Percentiles rank a stretch among this genome's conserved stretches.
Evolutionary conservation across 192 early-diverging fungal species (phyloP).

Genomic region (Coemansia sp.): DNA sequence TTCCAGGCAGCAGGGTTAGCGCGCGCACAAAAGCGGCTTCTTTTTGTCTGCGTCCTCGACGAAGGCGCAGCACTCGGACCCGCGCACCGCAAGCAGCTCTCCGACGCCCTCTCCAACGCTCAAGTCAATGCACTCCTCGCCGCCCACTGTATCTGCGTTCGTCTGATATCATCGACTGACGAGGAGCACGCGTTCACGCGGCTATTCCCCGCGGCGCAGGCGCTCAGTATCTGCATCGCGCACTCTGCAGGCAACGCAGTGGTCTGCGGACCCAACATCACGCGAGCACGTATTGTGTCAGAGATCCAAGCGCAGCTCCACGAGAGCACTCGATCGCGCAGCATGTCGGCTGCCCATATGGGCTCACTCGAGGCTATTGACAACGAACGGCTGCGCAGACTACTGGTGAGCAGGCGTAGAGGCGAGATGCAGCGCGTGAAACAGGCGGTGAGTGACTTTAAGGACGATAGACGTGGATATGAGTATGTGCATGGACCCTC

Average conservation of each 20-base stretch:
- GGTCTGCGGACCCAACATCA: background rate
- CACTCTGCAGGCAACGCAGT: slow-evolving; percentile 1
- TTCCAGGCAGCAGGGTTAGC: background rate
- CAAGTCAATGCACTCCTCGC: background rate
- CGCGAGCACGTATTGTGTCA: background rate
- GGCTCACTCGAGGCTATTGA: background rate
- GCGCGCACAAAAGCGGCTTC: background rate
- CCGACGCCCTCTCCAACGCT: background rate
- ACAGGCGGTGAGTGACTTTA: background rate
- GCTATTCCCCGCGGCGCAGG: background rate
- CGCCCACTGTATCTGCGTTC: background rate
- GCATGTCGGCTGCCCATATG: background rate
- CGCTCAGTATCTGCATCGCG: background rate
- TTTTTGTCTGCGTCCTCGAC: background rate
- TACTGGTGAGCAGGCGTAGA: background rate
- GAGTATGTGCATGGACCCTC: background rate
- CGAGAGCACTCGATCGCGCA: background rate
- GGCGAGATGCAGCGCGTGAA: slow-evolving; percentile 1
- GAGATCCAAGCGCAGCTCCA: background rate
- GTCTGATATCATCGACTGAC: background rate
- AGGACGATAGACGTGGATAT: background rate
- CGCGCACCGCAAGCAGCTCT: background rate
- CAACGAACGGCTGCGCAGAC: background rate
- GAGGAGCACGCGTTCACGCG: background rate
- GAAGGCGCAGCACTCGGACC: background rate